Conservation (phyloP, 2,329 filamentous ascomycete genomes). For the Hypomyces perniciosus region DNA sequence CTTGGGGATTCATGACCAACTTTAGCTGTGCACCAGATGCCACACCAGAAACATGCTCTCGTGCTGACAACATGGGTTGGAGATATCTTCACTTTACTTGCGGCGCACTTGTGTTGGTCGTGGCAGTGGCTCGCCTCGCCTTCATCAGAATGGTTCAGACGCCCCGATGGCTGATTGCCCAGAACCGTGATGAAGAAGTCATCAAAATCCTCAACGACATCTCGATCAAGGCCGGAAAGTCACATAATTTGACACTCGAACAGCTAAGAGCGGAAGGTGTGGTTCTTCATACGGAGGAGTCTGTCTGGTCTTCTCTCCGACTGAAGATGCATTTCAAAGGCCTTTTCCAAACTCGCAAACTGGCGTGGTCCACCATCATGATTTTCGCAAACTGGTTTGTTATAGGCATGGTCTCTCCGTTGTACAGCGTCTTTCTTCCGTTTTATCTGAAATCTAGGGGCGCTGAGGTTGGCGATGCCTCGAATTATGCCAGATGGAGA, state of each 20-base stretch:
- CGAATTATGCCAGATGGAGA: conserved; percentile 14
- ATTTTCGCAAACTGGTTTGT: conserved; percentile 13
- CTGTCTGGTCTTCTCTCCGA: conserved; percentile 10
- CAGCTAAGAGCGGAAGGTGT: conserved; percentile 8
- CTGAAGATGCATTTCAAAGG: conserved; percentile 14
- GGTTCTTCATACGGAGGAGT: conserved; percentile 12
- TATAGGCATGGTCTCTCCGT: conserved; percentile 13
- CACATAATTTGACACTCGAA: conserved; percentile 10
- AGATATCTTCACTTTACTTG: conserved; percentile 12
- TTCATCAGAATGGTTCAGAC: conserved; percentile 12
- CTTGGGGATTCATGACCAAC: conserved; percentile 13
- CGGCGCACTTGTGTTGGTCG: conserved; percentile 6
- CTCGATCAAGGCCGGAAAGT: conserved; percentile 1
- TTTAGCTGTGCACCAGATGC: conserved; percentile 11
- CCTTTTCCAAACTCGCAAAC: conserved; percentile 10
- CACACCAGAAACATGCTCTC: conserved; percentile 5
- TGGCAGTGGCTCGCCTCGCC: conserved; percentile 9
- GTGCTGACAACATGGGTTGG: conserved; percentile 13
- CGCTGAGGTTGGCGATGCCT: conserved; percentile 4
- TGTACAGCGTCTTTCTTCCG: conserved; percentile 10
- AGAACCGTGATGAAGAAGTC: conserved; percentile 12
- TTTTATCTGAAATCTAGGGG: conserved; percentile 11
- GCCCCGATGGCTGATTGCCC: conserved; percentile 12
- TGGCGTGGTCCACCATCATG: conserved; percentile 9
- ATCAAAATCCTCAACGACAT: conserved; percentile 11